A percentile compares a stretch with the other conserved stretches of the same genome.
phyloP scores from a whole-genome alignment of 768 basidiomycete species.

The Pleurotus cornucopiae region DNA sequence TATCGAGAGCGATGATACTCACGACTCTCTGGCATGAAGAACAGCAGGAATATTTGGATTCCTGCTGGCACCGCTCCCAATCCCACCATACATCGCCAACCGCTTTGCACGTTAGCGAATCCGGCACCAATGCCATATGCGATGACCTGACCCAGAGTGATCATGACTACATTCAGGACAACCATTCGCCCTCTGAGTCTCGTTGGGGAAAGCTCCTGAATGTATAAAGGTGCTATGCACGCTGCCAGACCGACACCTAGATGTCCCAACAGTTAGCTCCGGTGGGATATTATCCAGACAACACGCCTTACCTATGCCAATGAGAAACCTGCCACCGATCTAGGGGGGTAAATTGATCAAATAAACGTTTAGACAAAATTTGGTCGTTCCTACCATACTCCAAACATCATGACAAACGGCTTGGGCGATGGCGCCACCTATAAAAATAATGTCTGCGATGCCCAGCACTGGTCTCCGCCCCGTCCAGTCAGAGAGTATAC shows the following conservation, averaged over 20 bases:
- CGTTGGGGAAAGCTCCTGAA: slow-evolving; percentile 79
- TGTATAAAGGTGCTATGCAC: slow-evolving; percentile 78
- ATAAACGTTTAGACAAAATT: background rate
- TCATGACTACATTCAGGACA: slow-evolving; percentile 77
- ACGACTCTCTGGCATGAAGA: slow-evolving; percentile 79
- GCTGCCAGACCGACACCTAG: slow-evolving; percentile 64
- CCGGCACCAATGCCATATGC: slow-evolving; percentile 73
- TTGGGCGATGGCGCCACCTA: slow-evolving; percentile 69
- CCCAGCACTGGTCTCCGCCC: slow-evolving; percentile 64
- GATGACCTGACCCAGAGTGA: slow-evolving; percentile 77
- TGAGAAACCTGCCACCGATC: slow-evolving; percentile 71
- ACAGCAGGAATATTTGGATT: slow-evolving; percentile 54
- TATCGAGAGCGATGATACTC: slow-evolving; percentile 20
- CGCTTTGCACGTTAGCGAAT: slow-evolving; percentile 51
- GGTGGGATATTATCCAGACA: background rate
- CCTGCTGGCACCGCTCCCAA: slow-evolving; percentile 67
- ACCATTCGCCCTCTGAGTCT: slow-evolving; percentile 73
- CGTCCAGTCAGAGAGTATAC: slow-evolving; percentile 65
- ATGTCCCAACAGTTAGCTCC: background rate
- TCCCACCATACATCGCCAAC: slow-evolving; percentile 87
- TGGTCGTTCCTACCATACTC: slow-evolving; percentile 49
- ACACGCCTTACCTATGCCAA: slow-evolving; percentile 43
- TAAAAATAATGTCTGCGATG: slow-evolving; percentile 69
- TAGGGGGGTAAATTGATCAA: slow-evolving; percentile 16
- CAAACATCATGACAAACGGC: slow-evolving; percentile 66